Evolutionary conservation across 78 protist species (phyloP).

Genomic region (Dictyostelium citrinum): DNA sequence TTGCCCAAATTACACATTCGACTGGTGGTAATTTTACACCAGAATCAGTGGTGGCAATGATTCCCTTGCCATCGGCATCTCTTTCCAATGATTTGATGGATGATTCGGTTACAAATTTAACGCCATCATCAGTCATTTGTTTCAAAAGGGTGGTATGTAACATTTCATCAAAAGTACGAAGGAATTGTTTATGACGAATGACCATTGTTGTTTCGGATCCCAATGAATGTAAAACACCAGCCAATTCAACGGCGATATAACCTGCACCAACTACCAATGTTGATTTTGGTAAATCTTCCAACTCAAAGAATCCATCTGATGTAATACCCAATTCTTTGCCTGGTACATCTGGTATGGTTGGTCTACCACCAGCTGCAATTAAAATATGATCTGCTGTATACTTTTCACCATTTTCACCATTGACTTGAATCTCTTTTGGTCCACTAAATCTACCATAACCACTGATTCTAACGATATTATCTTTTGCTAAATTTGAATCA

Average conservation of each 20-base stretch:
- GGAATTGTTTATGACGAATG: slow-evolving; percentile 76
- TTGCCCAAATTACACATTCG: slow-evolving; percentile 85
- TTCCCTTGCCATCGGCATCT: background rate
- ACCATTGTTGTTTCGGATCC: slow-evolving; percentile 72
- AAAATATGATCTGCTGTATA: slow-evolving; percentile 86
- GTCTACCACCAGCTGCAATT: slow-evolving; percentile 90
- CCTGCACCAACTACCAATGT: slow-evolving; percentile 83
- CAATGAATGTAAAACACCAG: slow-evolving; percentile 84
- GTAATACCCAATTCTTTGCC: slow-evolving; percentile 85
- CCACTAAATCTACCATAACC: slow-evolving; percentile 85
- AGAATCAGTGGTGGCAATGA: background rate
- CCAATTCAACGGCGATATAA: slow-evolving; percentile 93
- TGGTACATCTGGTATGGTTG: slow-evolving; percentile 80
- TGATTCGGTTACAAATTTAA: slow-evolving; percentile 14
- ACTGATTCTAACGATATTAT: slow-evolving; percentile 24
- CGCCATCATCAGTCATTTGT: slow-evolving; percentile 76
- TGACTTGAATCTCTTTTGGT: slow-evolving; percentile 64
- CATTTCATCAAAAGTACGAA: slow-evolving; percentile 87
- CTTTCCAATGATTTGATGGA: slow-evolving; percentile 2
- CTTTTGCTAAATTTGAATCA: slow-evolving; percentile 54
- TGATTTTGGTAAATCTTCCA: slow-evolving; percentile 78
- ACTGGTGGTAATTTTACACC: slow-evolving; percentile 38
- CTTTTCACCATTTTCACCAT: slow-evolving; percentile 1
- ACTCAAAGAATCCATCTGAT: slow-evolving; percentile 87
- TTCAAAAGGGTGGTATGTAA: slow-evolving; percentile 28